Evolutionary conservation across 495 filamentous ascomycete genomes (phyloP), one percentile per base, ranked within the genome.

Genomic region (Xylaria intraflava): DNA sequence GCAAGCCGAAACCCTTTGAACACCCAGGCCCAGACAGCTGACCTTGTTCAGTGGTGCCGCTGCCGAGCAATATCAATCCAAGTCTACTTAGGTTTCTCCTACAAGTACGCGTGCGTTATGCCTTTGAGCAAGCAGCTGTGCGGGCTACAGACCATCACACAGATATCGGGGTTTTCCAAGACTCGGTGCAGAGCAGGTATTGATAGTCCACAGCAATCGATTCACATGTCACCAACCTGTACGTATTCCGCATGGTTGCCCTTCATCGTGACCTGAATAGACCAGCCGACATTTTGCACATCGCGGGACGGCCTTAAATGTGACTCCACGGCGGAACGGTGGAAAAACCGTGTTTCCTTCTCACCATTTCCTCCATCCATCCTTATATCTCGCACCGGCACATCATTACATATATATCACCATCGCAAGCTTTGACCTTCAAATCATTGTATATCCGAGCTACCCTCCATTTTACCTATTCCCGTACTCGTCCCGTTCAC

Each of bases 401-500:
- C 35, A 38, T 38, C 35, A 17, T 17, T 17, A 38, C 5, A n/a
- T 38, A 38, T 17, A n/a, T 38, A 38, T 38, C 35, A 19, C 35
- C n/a, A 38, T 38, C 35, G 10, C 41, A 43, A 2, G 8, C 16
- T 23, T 12, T 14, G 12, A 3, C 41, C 22, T 6, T 43, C 24
- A 6, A 16, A 33, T 38, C 35, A 38, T 38, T 29, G 4, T 29
- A 9, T 9, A 9, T 29, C 9, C 27, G 27, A 4, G 4, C 9
- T 29, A 29, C 27, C 27, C 9, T n/a, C 14, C 31, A 33, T 33
- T 33, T 14, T 7, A 33, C 38, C 38, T 41, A 24, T 16, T 46
- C 30, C 31, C 16, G 5, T 35, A 24, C n/a, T 49, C 33, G 39
- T 7, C 24, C n/a, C 29, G 27, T 61, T 55, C 38, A 56, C n/a